These are phyloP conservation scores for Carpinus viminea DNA, from an alignment of 306 rosid species.

Conservation along the genomic window DNA sequence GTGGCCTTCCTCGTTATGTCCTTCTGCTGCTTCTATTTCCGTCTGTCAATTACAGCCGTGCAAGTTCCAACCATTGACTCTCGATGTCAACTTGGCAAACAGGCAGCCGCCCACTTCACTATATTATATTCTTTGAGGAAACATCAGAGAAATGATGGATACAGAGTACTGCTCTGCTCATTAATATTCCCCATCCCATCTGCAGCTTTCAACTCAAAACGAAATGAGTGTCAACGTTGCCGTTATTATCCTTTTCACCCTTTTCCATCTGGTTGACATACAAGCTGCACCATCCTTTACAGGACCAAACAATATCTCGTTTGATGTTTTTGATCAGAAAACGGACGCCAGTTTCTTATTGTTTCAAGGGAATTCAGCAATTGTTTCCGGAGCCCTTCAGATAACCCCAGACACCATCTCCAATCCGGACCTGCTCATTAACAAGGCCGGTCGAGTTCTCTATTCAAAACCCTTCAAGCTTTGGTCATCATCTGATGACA, in stretches of 20 bases:
- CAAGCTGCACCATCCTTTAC: neutral
- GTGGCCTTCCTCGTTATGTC: no score
- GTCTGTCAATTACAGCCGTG: no score
- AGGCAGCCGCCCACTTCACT: no score
- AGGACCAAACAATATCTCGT: conserved; percentile 10
- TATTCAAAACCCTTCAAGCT: conserved; percentile 34
- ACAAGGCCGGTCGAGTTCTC: conserved; percentile 42
- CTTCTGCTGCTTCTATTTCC: no score
- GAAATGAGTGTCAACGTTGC: neutral
- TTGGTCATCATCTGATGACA: conserved; percentile 30
- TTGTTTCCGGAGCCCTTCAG: conserved; percentile 35
- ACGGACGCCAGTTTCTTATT: neutral
- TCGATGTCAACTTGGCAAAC: no score
- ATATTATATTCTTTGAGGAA: no score
- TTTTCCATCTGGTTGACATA: neutral
- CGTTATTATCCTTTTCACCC: neutral
- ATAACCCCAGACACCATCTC: conserved; percentile 38
- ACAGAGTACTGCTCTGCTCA: no score
- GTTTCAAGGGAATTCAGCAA: neutral
- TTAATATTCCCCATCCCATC: no score
- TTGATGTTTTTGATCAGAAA: neutral
- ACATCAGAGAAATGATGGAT: no score
- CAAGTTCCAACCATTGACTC: no score
- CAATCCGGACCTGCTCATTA: neutral
- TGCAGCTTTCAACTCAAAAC: neutral